phyloP scores from a whole-genome alignment of 257 asterid species.

The Echium plantagineum region DNA sequence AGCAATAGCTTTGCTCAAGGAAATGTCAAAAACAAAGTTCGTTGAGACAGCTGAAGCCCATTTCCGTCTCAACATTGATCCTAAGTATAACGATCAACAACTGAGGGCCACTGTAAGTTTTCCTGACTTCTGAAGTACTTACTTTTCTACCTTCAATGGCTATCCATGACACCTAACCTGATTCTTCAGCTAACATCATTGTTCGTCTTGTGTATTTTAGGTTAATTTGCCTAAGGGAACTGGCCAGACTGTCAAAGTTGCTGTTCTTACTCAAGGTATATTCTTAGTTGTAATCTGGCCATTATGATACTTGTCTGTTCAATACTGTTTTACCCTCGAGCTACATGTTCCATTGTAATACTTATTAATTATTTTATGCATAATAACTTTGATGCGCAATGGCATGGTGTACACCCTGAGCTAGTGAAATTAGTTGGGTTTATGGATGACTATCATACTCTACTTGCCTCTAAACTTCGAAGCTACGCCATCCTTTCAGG shows the following conservation, averaged over 20 bases:
- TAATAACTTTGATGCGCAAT: too few relatives aligned
- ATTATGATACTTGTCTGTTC: too few relatives aligned
- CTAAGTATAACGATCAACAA: slow-evolving; percentile 93
- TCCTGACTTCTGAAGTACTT: background rate
- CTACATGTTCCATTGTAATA: too few relatives aligned
- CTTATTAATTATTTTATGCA: too few relatives aligned
- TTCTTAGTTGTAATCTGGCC: background rate
- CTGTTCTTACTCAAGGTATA: slow-evolving; percentile 93
- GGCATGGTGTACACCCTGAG: too few relatives aligned
- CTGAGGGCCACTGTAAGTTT: slow-evolving; percentile 89
- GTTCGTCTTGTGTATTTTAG: slow-evolving; percentile 27
- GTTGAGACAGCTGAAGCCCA: slow-evolving; percentile 89
- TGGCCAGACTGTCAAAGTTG: slow-evolving; percentile 85
- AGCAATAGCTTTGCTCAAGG: slow-evolving; percentile 68
- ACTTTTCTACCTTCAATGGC: slow-evolving; percentile 1
- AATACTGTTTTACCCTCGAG: too few relatives aligned
- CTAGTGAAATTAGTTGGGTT: too few relatives aligned
- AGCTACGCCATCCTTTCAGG: too few relatives aligned
- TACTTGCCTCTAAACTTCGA: too few relatives aligned
- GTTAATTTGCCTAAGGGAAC: slow-evolving; percentile 98
- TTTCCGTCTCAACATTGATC: slow-evolving; percentile 96
- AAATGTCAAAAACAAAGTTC: slow-evolving; percentile 66
- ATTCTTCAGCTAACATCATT: background rate
- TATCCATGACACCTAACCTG: slow-evolving; percentile 6
- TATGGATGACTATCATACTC: too few relatives aligned